phyloP scores from a whole-genome alignment of 2,329 filamentous ascomycete genomes.

The Cladobotryum mycophilum region DNA sequence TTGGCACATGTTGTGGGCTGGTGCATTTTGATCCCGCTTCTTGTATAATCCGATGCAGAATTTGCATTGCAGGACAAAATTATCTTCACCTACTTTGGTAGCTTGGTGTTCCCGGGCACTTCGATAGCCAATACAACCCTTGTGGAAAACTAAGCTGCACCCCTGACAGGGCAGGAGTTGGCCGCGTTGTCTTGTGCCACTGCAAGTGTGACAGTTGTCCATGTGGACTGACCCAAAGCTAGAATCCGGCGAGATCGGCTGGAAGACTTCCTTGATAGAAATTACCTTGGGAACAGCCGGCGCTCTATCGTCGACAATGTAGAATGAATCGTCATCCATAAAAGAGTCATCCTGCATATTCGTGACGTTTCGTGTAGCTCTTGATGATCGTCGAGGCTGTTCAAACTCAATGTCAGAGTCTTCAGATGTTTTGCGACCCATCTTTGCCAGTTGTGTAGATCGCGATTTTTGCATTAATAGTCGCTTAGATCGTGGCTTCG shows the following conservation, averaged over 20 bases:
- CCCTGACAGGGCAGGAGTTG: constrained; percentile 83
- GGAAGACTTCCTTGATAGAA: constrained; percentile 69
- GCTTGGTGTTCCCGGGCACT: constrained; percentile 75
- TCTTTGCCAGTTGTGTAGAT: constrained; percentile 8
- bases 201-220: constrained; percentile 66
- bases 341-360: constrained; percentile 47
- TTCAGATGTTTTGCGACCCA: constrained; percentile 18
- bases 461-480: constrained; percentile 13
- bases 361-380: constrained; percentile 37
- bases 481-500: constrained; percentile 18
- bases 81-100: constrained; percentile 70
- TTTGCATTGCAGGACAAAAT: constrained; percentile 86
- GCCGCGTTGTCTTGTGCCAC: constrained; percentile 43
- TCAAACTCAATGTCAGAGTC: constrained; percentile 50
- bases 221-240: constrained; percentile 66
- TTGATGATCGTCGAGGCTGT: constrained; percentile 41
- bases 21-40: constrained; percentile 63
- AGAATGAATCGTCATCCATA: constrained; percentile 54
- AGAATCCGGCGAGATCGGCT: constrained; percentile 52
- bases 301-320: constrained; percentile 41
- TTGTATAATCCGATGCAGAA: constrained; percentile 66
- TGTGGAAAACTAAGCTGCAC: constrained; percentile 79
- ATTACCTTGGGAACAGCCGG: constrained; percentile 46
- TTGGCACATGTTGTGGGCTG: constrained; percentile 66
- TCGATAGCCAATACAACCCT: constrained; percentile 70